Conservation (phyloP, 1,284 basidiomycete species). For the Omphalotus olearius region DNA sequence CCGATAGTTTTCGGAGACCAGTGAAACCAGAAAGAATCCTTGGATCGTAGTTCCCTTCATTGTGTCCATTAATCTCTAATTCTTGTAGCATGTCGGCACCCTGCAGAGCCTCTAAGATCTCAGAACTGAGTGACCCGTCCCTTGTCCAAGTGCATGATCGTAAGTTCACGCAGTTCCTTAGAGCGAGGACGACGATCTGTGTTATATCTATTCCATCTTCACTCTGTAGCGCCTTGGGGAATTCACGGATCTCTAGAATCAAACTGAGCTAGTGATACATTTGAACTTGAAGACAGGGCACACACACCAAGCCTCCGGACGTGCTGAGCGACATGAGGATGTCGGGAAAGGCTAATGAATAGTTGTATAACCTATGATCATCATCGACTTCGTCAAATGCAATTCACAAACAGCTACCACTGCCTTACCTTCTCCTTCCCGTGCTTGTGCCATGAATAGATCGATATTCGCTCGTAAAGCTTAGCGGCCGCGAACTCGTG, state of each 20-base stretch:
- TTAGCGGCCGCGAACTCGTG: conserved; percentile 5
- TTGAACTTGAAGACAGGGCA: background rate
- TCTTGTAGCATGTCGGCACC: conserved; percentile 39
- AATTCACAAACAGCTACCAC: background rate
- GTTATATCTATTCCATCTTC: conserved; percentile 23
- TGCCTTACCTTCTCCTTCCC: conserved; percentile 11
- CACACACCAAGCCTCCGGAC: conserved; percentile 14
- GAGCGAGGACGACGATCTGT: conserved; percentile 39
- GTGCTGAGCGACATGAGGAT: conserved; percentile 8
- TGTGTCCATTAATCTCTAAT: conserved; percentile 67
- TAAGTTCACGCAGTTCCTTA: conserved; percentile 59
- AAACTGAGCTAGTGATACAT: background rate
- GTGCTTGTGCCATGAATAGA: conserved; percentile 16
- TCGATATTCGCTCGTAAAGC: conserved; percentile 13
- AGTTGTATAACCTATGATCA: conserved; percentile 7
- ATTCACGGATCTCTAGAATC: conserved; percentile 12
- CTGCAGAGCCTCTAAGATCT: conserved; percentile 48
- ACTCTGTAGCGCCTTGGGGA: conserved; percentile 5
- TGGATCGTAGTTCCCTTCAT: conserved; percentile 51
- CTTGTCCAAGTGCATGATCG: conserved; percentile 68
- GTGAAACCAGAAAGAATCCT: conserved; percentile 42
- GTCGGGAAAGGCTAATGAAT: conserved; percentile 6
- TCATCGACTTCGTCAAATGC: background rate
- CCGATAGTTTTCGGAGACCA: conserved; percentile 44
- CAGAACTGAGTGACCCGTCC: conserved; percentile 60